Evolutionary conservation across 1,284 basidiomycete species (phyloP), one percentile per base, ranked within the genome.

Genomic region (Athelia sp.): DNA sequence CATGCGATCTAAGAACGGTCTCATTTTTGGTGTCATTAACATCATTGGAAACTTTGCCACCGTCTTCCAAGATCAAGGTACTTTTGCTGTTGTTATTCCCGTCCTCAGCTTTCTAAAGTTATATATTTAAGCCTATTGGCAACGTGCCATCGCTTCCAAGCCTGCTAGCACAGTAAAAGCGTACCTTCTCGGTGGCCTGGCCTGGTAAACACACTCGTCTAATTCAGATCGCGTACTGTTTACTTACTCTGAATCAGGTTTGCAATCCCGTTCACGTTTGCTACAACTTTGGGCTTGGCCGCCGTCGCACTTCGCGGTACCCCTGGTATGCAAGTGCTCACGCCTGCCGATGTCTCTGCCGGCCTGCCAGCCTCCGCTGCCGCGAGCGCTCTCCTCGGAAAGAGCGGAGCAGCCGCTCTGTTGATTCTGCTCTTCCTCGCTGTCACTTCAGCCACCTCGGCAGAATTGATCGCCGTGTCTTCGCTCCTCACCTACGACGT

Each of bases 21-120:
- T 97, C 22, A 86, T 93, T 51, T 97, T 97, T 56, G 91, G 91
- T 21, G 81, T 94, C 9, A 87, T 95, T 67, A 94, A 93, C 65
- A 81, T 89, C 56, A 79, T 87, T 50, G 86, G 87, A 3, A 91
- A 91, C 68, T 92, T 92, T 56, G 84, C 82, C 0, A 90, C 86
- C 2, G 90, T 91, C 3, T 90, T 89, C 64, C 78, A 82, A 58
- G 87, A 90, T 53, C 74, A 77, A 60, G 63, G 63, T 18, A n/a
- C n/a, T n/a, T n/a, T n/a, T n/a, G n/a, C n/a, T n/a, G n/a, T n/a
- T n/a, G n/a, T n/a, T n/a, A n/a, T n/a, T n/a, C n/a, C n/a, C n/a
- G n/a, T n/a, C n/a, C n/a, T n/a, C n/a, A n/a, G n/a, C n/a, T n/a
- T n/a, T n/a, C n/a, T n/a, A n/a, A n/a, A n/a, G n/a, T n/a, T n/a